These are phyloP conservation scores for Coniochaeta sp. DNA, from an alignment of 2,329 filamentous ascomycete genomes.

Conservation along the genomic window DNA sequence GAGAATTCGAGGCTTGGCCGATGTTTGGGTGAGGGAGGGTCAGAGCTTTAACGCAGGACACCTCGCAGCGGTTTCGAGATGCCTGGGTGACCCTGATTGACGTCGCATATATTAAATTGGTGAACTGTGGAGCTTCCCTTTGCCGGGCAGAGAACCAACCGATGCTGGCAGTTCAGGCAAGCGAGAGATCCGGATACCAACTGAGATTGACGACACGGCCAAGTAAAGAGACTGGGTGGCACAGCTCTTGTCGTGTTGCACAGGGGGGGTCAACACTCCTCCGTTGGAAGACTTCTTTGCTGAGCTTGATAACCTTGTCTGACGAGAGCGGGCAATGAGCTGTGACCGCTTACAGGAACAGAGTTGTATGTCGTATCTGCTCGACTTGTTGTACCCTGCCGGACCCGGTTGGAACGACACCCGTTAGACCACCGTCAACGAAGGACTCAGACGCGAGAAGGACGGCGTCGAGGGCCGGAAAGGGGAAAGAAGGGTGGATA, in stretches of 20 bases:
- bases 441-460: neutral
- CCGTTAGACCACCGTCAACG: neutral
- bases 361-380: neutral
- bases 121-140: neutral
- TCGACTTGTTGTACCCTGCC: neutral
- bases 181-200: constrained; percentile 1
- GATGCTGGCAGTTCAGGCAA: neutral
- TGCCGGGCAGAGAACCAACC: neutral
- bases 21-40: constrained; percentile 24
- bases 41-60: constrained; percentile 26
- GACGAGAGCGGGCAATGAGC: too few relatives aligned
- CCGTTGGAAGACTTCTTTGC: neutral
- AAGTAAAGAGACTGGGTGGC: neutral
- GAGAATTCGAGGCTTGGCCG: constrained; percentile 10
- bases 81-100: constrained; percentile 38
- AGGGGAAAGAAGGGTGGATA: neutral
- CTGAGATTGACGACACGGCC: constrained; percentile 4
- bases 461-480: neutral
- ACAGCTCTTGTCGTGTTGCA: neutral
- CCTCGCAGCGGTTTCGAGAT: constrained; percentile 30
- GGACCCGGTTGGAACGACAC: neutral
- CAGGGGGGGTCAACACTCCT: neutral
- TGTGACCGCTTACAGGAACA: neutral
- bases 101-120: constrained; percentile 33
- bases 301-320: neutral